These are phyloP conservation scores for Corylus avellana DNA, from an alignment of 306 rosid genomes.

Conservation along the genomic window DNA sequence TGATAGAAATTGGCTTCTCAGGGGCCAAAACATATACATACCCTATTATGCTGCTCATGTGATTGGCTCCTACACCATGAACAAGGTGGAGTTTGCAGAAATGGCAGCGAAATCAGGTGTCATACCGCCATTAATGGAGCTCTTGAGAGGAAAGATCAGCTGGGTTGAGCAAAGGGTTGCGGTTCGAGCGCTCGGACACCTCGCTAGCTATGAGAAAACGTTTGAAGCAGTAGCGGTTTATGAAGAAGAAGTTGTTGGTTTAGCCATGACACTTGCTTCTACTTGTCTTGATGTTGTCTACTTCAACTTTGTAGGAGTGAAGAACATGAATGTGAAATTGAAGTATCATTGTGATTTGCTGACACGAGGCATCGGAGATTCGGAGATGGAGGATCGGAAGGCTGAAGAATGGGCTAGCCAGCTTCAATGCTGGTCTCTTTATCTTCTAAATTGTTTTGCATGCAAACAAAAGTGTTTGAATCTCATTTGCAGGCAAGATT, in stretches of 20 bases:
- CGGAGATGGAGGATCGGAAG: slow-evolving; percentile 71
- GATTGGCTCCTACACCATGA: slow-evolving; percentile 84
- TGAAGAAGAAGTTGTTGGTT: slow-evolving; percentile 50
- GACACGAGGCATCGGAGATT: slow-evolving; percentile 68
- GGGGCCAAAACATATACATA: slow-evolving; percentile 64
- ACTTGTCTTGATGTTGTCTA: slow-evolving; percentile 56
- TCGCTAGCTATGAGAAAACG: slow-evolving; percentile 66
- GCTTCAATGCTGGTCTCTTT: slow-evolving; percentile 76
- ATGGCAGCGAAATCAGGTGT: slow-evolving; percentile 65
- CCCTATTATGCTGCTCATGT: slow-evolving; percentile 89
- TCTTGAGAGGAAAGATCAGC: slow-evolving; percentile 54
- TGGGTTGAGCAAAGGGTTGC: slow-evolving; percentile 89
- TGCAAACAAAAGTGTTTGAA: slow-evolving; percentile 52
- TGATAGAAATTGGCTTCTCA: slow-evolving; percentile 52
- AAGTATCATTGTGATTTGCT: slow-evolving; percentile 66
- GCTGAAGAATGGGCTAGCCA: slow-evolving; percentile 87
- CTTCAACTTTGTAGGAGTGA: slow-evolving; percentile 38
- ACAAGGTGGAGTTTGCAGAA: slow-evolving; percentile 59
- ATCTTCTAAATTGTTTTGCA: slow-evolving; percentile 77
- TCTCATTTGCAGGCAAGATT: slow-evolving; percentile 57
- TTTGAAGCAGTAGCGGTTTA: slow-evolving; percentile 44
- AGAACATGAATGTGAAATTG: slow-evolving; percentile 36
- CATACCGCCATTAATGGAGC: slow-evolving; percentile 62
- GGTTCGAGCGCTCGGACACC: slow-evolving; percentile 73
- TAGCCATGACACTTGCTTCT: slow-evolving; percentile 55